A percentile compares a stretch with the other conserved stretches of the same genome.
phyloP scores from a whole-genome alignment of 805 yeast species.

The Lipomyces spencermartinsiae region DNA sequence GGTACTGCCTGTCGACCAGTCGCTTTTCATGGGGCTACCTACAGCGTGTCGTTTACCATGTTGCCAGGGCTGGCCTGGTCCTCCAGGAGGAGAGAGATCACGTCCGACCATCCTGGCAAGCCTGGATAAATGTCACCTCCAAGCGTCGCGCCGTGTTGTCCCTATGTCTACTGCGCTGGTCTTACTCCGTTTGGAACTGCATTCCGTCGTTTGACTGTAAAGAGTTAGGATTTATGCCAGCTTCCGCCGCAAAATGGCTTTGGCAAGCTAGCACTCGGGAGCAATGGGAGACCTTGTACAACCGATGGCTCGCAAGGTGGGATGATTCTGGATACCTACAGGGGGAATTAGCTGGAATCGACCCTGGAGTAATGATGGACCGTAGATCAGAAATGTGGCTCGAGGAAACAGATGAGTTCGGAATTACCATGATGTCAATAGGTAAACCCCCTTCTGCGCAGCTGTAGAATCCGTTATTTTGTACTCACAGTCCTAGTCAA shows the following conservation, averaged over 20 bases:
- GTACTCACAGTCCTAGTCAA: conserved; percentile 4
- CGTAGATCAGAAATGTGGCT: background rate
- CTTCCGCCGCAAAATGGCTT: background rate
- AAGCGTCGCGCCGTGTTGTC: background rate
- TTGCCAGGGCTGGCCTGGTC: background rate
- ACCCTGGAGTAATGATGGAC: background rate
- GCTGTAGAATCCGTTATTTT: conserved; percentile 3
- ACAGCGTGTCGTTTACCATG: background rate
- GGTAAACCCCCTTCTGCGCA: conserved; percentile 2
- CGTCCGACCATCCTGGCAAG: background rate
- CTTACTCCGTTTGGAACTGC: background rate
- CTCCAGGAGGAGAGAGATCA: conserved; percentile 1
- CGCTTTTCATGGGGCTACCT: background rate
- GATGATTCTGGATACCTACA: background rate
- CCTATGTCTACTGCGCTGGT: background rate
- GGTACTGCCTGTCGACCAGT: background rate
- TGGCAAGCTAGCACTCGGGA: background rate
- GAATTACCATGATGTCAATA: background rate
- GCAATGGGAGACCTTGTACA: background rate
- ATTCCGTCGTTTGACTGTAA: background rate
- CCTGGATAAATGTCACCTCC: background rate
- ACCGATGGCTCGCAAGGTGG: background rate
- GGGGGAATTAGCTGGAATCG: background rate
- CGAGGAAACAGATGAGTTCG: background rate
- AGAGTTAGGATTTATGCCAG: background rate